phyloP scores from a whole-genome alignment of 768 basidiomycete species.

The Daedaleopsis sinensis region DNA sequence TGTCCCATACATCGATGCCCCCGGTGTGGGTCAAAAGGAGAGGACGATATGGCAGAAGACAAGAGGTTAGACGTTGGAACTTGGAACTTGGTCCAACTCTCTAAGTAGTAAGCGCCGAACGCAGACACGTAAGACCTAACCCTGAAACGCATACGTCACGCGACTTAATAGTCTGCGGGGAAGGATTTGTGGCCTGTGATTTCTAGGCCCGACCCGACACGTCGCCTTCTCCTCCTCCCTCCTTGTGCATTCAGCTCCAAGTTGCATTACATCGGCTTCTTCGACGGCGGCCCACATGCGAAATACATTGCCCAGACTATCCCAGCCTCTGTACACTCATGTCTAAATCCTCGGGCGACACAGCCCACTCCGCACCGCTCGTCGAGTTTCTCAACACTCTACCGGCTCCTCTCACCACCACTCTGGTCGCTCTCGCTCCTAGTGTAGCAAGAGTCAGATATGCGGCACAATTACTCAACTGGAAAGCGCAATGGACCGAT shows the following conservation, averaged over 20 bases:
- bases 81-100: too few species aligned
- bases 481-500: conserved; percentile 61
- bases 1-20: too few species aligned
- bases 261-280: too few species aligned
- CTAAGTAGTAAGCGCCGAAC: too few species aligned
- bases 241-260: too few species aligned
- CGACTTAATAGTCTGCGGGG: too few species aligned
- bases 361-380: conserved; percentile 17
- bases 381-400: conserved; percentile 58
- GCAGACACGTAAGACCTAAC: too few species aligned
- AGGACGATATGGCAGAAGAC: too few species aligned
- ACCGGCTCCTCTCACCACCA: conserved; percentile 61
- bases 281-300: not conserved
- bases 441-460: conserved; percentile 47
- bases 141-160: not conserved
- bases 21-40: too few species aligned
- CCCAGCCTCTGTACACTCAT: too few species aligned
- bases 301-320: too few species aligned
- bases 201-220: not conserved
- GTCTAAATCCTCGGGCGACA: conserved; percentile 16
- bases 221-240: not conserved
- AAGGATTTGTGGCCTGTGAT: conserved; percentile 16
- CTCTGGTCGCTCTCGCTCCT: conserved; percentile 66
- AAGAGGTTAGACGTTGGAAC: too few species aligned
- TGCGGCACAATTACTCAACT: conserved; percentile 53